Evolutionary conservation across 768 basidiomycete species (phyloP).

Genomic region (Coprinopsis cinerea): DNA sequence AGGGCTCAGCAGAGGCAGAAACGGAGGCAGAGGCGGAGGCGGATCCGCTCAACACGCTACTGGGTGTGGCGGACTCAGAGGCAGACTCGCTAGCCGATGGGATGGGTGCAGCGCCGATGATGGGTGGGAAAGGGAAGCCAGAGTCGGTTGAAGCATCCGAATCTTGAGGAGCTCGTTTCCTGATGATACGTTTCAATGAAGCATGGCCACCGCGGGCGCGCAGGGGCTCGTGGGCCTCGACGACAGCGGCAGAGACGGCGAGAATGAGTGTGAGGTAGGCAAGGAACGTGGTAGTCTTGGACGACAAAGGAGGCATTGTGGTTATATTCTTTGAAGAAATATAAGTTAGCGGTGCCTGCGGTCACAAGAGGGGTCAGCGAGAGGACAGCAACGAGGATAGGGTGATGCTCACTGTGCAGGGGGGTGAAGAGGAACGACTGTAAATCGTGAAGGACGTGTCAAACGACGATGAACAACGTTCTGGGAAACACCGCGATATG

Average conservation of each 20-base stretch:
- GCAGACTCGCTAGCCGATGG: constrained; percentile 11
- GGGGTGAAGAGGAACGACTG: background rate
- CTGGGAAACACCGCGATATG: background rate
- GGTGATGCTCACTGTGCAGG: background rate
- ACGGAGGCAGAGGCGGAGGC: constrained; percentile 8
- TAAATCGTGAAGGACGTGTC: background rate
- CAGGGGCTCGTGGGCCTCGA: constrained; percentile 39
- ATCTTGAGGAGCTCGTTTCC: constrained; percentile 46
- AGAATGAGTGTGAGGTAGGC: constrained; percentile 52
- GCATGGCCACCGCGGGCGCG: constrained; percentile 49
- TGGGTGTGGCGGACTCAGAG: constrained; percentile 12
- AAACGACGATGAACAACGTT: background rate
- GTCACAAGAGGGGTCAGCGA: background rate
- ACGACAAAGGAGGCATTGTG: constrained; percentile 7
- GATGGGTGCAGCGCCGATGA: constrained; percentile 30
- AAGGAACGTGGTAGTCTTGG: constrained; percentile 45
- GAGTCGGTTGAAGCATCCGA: too few species aligned
- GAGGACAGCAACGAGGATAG: background rate
- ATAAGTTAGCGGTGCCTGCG: background rate
- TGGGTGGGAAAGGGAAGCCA: constrained; percentile 15
- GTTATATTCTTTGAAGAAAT: background rate
- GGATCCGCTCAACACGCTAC: too few species aligned
- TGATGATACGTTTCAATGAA: constrained; percentile 59
- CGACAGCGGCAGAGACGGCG: constrained; percentile 37
- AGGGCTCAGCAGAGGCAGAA: constrained; percentile 4